Evolutionary conservation across 2,329 filamentous ascomycete species (phyloP), one percentile per base, ranked within the genome.

Genomic region (Colletotrichum sp.): DNA sequence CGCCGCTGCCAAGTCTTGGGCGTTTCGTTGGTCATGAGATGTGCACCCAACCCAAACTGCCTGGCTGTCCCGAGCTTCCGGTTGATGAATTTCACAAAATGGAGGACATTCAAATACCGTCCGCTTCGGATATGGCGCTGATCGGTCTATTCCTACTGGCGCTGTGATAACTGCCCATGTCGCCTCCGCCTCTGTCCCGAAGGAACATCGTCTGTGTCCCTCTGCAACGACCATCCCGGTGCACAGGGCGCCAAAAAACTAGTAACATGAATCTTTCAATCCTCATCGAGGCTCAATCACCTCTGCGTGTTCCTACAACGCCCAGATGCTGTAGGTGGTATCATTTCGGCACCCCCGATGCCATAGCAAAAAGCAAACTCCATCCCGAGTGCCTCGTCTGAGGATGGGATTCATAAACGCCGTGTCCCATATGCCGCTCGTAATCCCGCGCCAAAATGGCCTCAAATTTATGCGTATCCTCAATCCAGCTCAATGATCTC

Each of bases 401-500:
- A 60, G 59, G 39, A 55, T 21, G 36, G n/a, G 15, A 32, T 12
- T 30, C 66, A 59, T 69, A 32, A 73, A 75, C 36, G 60, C 34
- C 49, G 9, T 28, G 8, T 7, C 15, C 28, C 52, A 55, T 34
- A 57, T 39, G 36, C 21, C 52, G 36, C 44, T 62, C n/a, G 26
- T 8, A 32, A 62, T 21, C n/a, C 21, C 32, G 6, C n/a, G 32
- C 59, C 26, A 62, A 18, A 62, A n/a, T 32, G 18, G 18, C 36
- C 24, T 34, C 62, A 24, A 39, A 71, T 32, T 16, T 12, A 30
- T 32, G 30, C 10, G 8, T 34, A 9, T 21, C 8, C 34, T 73
- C 62, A 78, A 21, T 78, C 77, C 63, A 78, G 39, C 30, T 76
- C 77, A 26, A 78, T 78, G 18, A 78, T 55, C 32, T 78, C 77